A percentile compares a stretch with the other conserved stretches of the same genome.
phyloP scores from a whole-genome alignment of 2,329 filamentous ascomycete genomes.

The Amauroascus verrucosus region DNA sequence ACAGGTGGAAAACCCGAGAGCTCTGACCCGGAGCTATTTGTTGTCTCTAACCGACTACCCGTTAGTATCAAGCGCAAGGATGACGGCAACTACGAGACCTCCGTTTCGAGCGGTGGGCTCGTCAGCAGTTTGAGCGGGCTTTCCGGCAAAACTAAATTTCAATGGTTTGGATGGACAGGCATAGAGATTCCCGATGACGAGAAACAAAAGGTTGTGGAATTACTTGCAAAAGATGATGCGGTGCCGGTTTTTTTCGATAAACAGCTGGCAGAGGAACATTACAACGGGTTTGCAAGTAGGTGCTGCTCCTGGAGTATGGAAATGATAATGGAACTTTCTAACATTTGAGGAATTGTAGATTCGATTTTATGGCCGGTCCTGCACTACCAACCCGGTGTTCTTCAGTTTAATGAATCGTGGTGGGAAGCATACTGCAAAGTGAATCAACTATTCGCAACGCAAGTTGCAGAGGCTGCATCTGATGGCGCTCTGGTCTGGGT shows the following conservation, averaged over 20 bases:
- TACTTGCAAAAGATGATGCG: constrained; percentile 68
- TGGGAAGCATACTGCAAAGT: constrained; percentile 90
- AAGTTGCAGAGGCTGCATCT: constrained; percentile 77
- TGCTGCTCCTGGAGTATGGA: neutral
- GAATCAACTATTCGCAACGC: constrained; percentile 85
- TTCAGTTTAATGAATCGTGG: constrained; percentile 80
- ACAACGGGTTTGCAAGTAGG: constrained; percentile 81
- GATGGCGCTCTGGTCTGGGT: constrained; percentile 86
- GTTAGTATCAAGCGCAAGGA: constrained; percentile 83
- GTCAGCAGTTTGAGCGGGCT: constrained; percentile 82
- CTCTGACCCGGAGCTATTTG: constrained; percentile 33
- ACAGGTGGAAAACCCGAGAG: neutral
- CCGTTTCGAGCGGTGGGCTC: constrained; percentile 82
- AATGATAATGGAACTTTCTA: neutral
- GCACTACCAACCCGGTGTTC: constrained; percentile 91
- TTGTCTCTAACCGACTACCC: constrained; percentile 84
- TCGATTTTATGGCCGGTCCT: constrained; percentile 94
- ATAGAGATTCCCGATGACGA: constrained; percentile 74
- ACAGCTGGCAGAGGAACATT: constrained; percentile 79
- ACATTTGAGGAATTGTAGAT: constrained; percentile 42
- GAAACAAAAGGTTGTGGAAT: constrained; percentile 55
- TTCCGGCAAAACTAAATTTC: constrained; percentile 78
- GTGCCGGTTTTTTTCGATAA: constrained; percentile 81
- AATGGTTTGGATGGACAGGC: constrained; percentile 96
- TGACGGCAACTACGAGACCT: constrained; percentile 72